Base-by-base conservation (phyloP, 139 green algal genomes). In the Coccomyxa sp. region DNA sequence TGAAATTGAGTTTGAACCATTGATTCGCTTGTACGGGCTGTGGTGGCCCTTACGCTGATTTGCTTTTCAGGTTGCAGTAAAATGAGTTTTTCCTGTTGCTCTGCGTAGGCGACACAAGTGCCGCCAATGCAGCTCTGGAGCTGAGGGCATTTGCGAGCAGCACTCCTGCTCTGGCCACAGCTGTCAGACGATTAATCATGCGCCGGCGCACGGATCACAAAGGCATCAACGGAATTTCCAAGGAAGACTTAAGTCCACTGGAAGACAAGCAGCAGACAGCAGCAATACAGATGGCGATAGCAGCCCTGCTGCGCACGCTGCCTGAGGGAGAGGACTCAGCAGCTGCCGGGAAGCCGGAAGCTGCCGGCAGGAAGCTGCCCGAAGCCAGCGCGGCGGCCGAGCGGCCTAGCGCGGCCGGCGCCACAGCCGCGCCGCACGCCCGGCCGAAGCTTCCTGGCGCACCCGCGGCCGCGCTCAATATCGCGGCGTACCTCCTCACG, bases 401-500 rank as follows among this genome's bases (percentile, higher is more conserved):
- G n/a, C 31, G 27, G n/a, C n/a, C n/a, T n/a, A n/a, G n/a, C n/a
- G n/a, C n/a, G n/a, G n/a, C n/a, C n/a, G n/a, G n/a, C n/a, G n/a
- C n/a, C n/a, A n/a, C 38, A 7, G 38, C 38, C 38, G 38, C 38
- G 38, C 38, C 38, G 38, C 38, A 51, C 38, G 38, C 38, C 38
- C 38, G 38, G 38, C 38, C 38, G 38, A 7, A 51, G 38, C 38
- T 51, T 51, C 38, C 38, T 7, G 38, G 38, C 38, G 38, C 38
- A 7, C 38, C 38, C 38, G 38, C 28, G 58, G 80, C 80, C 58
- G 80, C 80, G 57, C 58, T 27, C 28, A 58, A 83, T 21, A 84
- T 88, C 45, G 85, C 81, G 9, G 76, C 57, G 77, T 51, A 84
- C 68, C 51, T 90, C 58, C 17, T 88, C 15, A 84, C 86, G 32